Conservation (phyloP, 2,329 filamentous ascomycete genomes). For the Aulographum hederae region DNA sequence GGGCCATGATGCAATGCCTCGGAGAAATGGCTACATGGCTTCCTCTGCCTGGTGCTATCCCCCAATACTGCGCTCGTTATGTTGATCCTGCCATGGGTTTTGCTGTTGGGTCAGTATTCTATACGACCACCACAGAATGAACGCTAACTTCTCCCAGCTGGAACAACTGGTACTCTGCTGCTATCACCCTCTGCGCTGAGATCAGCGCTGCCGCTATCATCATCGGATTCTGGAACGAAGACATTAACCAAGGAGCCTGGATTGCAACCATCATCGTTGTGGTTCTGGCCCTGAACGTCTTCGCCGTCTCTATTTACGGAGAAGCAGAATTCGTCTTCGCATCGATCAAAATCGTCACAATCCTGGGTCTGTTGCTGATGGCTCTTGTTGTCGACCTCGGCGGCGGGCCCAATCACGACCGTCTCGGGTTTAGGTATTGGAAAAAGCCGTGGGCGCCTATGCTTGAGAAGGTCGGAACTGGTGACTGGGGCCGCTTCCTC, state of each 20-base stretch:
- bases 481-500: slow-evolving; percentile 21
- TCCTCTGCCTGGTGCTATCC: slow-evolving; percentile 52
- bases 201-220: slow-evolving; percentile 53
- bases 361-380: slow-evolving; percentile 22
- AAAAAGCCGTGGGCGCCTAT: no score
- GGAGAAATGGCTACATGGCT: slow-evolving; percentile 60
- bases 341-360: slow-evolving; percentile 18
- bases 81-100: slow-evolving; percentile 52
- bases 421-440: slow-evolving; percentile 17
- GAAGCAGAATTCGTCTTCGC: slow-evolving; percentile 28
- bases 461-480: no score
- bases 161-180: slow-evolving; percentile 54
- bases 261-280: slow-evolving; percentile 21
- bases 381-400: slow-evolving; percentile 19
- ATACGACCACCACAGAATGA: no score
- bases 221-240: slow-evolving; percentile 42
- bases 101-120: slow-evolving; percentile 44
- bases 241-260: slow-evolving; percentile 21
- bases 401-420: slow-evolving; percentile 11
- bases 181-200: slow-evolving; percentile 47
- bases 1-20: slow-evolving; percentile 54
- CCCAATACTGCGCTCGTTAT: slow-evolving; percentile 51
- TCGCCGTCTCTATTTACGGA: slow-evolving; percentile 22
- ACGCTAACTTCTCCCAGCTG: no score
- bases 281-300: slow-evolving; percentile 16